These are phyloP conservation scores for Nemania serpens DNA, from an alignment of 2,329 filamentous ascomycete genomes.

Conservation along the genomic window DNA sequence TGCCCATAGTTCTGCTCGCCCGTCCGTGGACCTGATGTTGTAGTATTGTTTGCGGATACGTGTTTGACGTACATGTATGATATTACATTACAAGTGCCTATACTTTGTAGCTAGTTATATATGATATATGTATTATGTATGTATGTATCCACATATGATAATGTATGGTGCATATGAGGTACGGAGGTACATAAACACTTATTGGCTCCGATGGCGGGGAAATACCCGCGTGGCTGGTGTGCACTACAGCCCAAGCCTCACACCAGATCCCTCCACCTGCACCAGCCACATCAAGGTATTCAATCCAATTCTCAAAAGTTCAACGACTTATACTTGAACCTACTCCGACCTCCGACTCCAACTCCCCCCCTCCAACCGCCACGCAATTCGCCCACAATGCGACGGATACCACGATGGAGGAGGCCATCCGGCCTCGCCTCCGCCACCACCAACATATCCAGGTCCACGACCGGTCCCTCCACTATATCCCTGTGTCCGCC, in stretches of 20 bases:
- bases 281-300: neutral
- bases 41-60: no score
- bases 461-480: neutral
- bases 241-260: slow-evolving; percentile 1
- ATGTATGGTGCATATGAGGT: no score
- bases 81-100: no score
- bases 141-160: no score
- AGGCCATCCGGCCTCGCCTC: slow-evolving; percentile 33
- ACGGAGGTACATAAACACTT: neutral
- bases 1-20: neutral
- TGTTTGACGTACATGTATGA: no score
- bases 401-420: slow-evolving; percentile 39
- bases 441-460: neutral
- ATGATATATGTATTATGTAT: no score
- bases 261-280: neutral
- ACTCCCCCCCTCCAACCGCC: neutral
- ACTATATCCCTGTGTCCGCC: neutral
- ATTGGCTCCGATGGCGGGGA: neutral
- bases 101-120: no score
- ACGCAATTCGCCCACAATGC: slow-evolving; percentile 33
- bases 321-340: neutral
- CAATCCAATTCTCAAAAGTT: slow-evolving; percentile 12
- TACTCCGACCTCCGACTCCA: neutral
- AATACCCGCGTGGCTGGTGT: neutral
- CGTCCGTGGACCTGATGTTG: neutral